Percentiles rank a stretch among this genome's conserved stretches.
phyloP scores from a whole-genome alignment of 352 stramenopile genomes.

The Phytophthora kernoviae region DNA sequence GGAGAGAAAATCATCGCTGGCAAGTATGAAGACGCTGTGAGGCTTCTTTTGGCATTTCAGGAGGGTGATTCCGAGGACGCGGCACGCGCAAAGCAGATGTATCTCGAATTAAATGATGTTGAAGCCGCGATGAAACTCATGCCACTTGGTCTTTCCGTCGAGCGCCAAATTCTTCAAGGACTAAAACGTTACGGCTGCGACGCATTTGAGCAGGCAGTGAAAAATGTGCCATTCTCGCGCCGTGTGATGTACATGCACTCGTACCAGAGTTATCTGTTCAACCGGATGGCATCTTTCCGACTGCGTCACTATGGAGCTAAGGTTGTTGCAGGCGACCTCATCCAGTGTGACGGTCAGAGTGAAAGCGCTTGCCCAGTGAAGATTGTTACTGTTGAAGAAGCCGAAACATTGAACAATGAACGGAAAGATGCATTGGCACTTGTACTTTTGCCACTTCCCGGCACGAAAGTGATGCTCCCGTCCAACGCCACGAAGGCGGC shows the following conservation, averaged over 20 bases:
- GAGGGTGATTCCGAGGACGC: constrained; percentile 41
- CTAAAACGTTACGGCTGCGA: constrained; percentile 62
- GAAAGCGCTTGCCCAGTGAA: constrained; percentile 28
- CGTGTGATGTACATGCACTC: constrained; percentile 78
- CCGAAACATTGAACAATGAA: constrained; percentile 40
- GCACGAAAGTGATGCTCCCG: constrained; percentile 54
- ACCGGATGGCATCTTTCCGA: constrained; percentile 58
- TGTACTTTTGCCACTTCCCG: constrained; percentile 63
- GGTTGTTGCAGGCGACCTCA: constrained; percentile 64
- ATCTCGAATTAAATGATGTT: constrained; percentile 48
- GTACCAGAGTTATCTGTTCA: constrained; percentile 84
- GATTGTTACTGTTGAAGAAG: constrained; percentile 40
- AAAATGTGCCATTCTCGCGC: constrained; percentile 56
- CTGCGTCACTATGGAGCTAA: constrained; percentile 40
- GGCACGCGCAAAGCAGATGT: constrained; percentile 48
- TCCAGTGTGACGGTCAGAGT: constrained; percentile 25
- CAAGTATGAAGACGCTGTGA: constrained; percentile 61
- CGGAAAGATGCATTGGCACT: constrained; percentile 33
- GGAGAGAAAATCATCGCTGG: constrained; percentile 66
- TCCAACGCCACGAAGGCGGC: constrained; percentile 47
- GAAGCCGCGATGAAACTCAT: constrained; percentile 64
- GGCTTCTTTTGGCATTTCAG: constrained; percentile 48
- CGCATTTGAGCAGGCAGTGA: constrained; percentile 60
- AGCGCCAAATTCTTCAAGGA: constrained; percentile 68
- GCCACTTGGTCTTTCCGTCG: constrained; percentile 44